Percentiles rank a stretch among this genome's conserved stretches.
Evolutionary conservation across 2,329 filamentous ascomycete genomes (phyloP).

Genomic region (Phoma herbarum): DNA sequence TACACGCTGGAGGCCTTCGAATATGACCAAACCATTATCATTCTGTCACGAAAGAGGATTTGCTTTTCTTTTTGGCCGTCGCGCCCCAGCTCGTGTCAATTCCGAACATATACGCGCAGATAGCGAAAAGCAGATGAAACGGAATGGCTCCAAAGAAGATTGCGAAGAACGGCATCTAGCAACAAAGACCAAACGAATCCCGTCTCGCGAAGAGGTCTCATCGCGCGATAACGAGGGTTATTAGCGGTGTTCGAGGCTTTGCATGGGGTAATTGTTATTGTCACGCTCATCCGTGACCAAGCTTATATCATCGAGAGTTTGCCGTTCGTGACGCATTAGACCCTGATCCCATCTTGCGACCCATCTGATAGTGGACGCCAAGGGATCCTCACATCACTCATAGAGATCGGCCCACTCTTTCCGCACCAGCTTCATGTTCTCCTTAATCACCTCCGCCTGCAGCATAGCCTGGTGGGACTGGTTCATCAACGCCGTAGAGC

Average conservation of each 20-base stretch:
- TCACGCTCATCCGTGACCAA: too few relatives aligned
- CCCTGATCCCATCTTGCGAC: too few relatives aligned
- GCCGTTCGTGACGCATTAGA: too few relatives aligned
- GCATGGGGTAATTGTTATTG: too few relatives aligned
- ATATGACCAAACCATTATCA: constrained; percentile 51
- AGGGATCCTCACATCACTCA: neutral
- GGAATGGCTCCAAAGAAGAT: constrained; percentile 83
- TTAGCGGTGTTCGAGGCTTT: too few relatives aligned
- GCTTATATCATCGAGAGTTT: too few relatives aligned
- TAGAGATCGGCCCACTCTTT: constrained; percentile 25
- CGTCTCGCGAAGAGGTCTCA: too few relatives aligned
- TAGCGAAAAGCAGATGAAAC: constrained; percentile 79
- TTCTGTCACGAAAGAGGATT: constrained; percentile 85
- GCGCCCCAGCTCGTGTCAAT: constrained; percentile 86
- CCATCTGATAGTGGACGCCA: too few relatives aligned
- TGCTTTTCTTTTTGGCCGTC: constrained; percentile 80
- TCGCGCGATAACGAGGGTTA: too few relatives aligned
- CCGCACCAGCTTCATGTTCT: constrained; percentile 23
- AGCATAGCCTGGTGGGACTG: constrained; percentile 22
- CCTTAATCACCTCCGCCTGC: constrained; percentile 26
- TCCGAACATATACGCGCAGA: constrained; percentile 83
- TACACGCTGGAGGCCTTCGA: neutral
- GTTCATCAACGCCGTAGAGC: constrained; percentile 22
- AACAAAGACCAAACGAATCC: too few relatives aligned
- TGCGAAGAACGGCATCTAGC: constrained; percentile 70